phyloP scores from a whole-genome alignment of 2,329 filamentous ascomycete genomes.

The Colletotrichum sp. region DNA sequence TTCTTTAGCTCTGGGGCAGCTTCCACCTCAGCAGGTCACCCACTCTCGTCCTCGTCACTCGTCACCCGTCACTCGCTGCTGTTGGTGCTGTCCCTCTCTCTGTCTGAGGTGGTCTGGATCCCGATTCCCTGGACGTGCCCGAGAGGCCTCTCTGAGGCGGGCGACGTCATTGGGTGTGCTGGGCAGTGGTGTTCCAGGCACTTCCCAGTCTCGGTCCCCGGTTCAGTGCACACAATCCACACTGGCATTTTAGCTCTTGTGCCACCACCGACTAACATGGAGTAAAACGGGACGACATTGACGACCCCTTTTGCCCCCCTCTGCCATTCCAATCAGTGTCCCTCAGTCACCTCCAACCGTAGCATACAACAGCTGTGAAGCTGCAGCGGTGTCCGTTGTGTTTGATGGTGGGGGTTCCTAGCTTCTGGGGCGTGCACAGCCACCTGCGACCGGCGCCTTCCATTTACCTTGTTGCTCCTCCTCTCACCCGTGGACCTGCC shows the following conservation, averaged over 20 bases:
- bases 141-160: conserved; percentile 19
- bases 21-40: background rate
- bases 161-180: conserved; percentile 16
- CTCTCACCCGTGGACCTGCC: background rate
- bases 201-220: background rate
- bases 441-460: background rate
- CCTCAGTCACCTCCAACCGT: background rate
- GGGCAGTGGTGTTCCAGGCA: background rate
- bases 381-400: background rate
- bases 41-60: background rate
- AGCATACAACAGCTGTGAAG: background rate
- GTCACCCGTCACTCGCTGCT: background rate
- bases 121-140: background rate
- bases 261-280: background rate
- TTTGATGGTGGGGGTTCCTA: background rate
- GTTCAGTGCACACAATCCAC: background rate
- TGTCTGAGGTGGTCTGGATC: background rate
- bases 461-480: background rate
- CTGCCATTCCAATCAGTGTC: background rate
- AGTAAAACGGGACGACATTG: background rate
- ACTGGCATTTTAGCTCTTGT: background rate
- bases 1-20: background rate
- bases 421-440: conserved; percentile 4
- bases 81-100: background rate
- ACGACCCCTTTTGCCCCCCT: conserved; percentile 4